Evolutionary conservation across 1,139 yeast genomes (phyloP).

Genomic region (Kurtzmaniella natalensis): DNA sequence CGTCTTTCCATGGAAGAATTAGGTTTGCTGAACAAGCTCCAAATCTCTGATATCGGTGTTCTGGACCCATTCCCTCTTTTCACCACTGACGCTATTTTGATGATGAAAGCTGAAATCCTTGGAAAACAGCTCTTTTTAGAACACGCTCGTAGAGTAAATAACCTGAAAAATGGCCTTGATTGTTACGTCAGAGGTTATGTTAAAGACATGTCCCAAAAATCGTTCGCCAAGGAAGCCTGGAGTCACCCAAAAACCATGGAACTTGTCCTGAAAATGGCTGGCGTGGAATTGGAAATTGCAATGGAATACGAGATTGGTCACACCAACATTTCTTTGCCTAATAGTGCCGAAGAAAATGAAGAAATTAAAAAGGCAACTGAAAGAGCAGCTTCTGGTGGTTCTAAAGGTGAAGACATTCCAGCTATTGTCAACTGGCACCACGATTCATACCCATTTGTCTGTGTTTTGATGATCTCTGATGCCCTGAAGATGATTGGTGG

Average conservation of each 20-base stretch:
- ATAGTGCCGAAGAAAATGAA: constrained; percentile 19
- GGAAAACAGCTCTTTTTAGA: constrained; percentile 38
- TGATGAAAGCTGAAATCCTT: constrained; percentile 51
- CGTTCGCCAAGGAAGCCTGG: constrained; percentile 52
- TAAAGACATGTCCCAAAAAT: constrained; percentile 27
- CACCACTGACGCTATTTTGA: constrained; percentile 50
- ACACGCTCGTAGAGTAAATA: constrained; percentile 38
- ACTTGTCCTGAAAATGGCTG: constrained; percentile 49
- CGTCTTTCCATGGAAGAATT: constrained; percentile 46
- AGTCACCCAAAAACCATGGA: constrained; percentile 50
- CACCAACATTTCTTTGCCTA: constrained; percentile 41
- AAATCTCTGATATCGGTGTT: constrained; percentile 48
- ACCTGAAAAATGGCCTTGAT: constrained; percentile 37
- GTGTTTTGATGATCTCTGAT: constrained; percentile 57
- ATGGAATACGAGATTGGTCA: constrained; percentile 55
- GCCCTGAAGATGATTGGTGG: constrained; percentile 56
- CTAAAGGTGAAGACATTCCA: constrained; percentile 34
- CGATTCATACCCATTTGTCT: constrained; percentile 58
- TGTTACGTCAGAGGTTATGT: constrained; percentile 47
- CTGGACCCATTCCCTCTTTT: constrained; percentile 55
- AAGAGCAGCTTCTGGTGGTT: constrained; percentile 12
- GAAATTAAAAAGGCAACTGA: constrained; percentile 10
- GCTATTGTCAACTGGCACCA: constrained; percentile 58
- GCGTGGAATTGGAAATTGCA: constrained; percentile 46
- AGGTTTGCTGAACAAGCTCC: constrained; percentile 31